Percentiles rank a stretch among this genome's conserved stretches.
Evolutionary conservation across 306 rosid genomes (phyloP).

Genomic region (Quercus suber): DNA sequence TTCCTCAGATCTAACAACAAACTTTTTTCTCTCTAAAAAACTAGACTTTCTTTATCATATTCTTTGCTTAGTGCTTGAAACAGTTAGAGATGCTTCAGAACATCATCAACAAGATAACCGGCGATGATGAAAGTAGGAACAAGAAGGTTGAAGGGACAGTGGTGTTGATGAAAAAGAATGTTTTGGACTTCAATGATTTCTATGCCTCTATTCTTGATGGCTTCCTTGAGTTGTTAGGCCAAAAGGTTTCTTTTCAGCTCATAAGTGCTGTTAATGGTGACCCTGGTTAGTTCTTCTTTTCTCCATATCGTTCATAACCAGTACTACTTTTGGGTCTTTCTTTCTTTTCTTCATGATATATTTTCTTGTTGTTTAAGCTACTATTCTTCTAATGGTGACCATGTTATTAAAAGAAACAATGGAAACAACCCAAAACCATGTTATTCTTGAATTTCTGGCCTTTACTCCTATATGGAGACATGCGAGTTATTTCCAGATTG

Average conservation of each 20-base stretch:
- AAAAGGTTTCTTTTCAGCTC: slow-evolving; percentile 51
- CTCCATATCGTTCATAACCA: not conserved
- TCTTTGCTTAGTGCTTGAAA: not conserved
- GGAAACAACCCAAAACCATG: too few species aligned
- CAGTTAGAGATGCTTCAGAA: slow-evolving; percentile 20
- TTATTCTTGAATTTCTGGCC: too few species aligned
- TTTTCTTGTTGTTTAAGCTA: not conserved
- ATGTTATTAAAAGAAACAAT: too few species aligned
- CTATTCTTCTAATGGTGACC: too few species aligned
- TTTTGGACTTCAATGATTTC: slow-evolving; percentile 63
- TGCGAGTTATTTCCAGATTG: not conserved
- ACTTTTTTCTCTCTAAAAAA: too few species aligned
- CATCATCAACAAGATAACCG: not conserved
- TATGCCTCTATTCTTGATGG: slow-evolving; percentile 50
- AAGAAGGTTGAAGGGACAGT: slow-evolving; percentile 48
- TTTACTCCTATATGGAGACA: too few species aligned
- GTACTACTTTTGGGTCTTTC: not conserved
- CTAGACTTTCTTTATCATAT: too few species aligned
- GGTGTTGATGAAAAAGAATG: slow-evolving; percentile 75
- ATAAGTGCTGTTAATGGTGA: slow-evolving; percentile 47
- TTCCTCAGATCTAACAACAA: too few species aligned
- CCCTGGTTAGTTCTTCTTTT: slow-evolving; percentile 29
- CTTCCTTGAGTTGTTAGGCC: slow-evolving; percentile 59
- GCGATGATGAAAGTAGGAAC: not conserved
- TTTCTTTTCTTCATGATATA: not conserved